Conservation (phyloP, 2,329 filamentous ascomycete species). For the Alternaria conjuncta region DNA sequence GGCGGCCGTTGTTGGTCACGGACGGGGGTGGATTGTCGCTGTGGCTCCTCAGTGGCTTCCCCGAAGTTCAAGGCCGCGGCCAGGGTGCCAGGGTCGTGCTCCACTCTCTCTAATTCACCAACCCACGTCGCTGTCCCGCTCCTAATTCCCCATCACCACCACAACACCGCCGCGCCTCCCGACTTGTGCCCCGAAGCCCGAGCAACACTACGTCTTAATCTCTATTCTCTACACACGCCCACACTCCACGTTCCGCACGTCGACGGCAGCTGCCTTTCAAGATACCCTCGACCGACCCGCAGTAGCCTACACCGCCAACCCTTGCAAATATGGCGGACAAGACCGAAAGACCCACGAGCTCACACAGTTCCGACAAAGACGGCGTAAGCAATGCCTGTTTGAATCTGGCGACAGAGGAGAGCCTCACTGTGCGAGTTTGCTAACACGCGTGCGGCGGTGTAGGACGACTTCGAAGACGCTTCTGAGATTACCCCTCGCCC, state of each 20-base stretch:
- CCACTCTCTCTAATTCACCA: constrained; percentile 22
- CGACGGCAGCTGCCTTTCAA: constrained; percentile 24
- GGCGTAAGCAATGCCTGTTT: constrained; percentile 25
- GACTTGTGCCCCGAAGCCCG: constrained; percentile 1
- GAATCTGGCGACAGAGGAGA: neutral
- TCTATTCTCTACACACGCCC: constrained; percentile 5
- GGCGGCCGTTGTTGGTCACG: neutral
- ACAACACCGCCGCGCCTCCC: neutral
- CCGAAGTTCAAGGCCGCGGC: constrained; percentile 7
- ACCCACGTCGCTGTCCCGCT: constrained; percentile 15
- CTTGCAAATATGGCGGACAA: constrained; percentile 30
- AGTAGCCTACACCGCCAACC: constrained; percentile 16
- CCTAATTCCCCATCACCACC: constrained; percentile 14
- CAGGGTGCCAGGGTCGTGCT: constrained; percentile 15
- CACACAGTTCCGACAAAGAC: constrained; percentile 41
- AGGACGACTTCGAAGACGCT: constrained; percentile 86
- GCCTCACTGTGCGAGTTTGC: constrained; percentile 4
- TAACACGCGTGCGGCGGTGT: constrained; percentile 21
- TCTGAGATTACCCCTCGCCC: constrained; percentile 61
- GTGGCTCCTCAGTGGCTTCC: constrained; percentile 18
- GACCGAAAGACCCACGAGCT: constrained; percentile 37
- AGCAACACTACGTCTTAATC: constrained; percentile 8
- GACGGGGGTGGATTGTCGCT: neutral
- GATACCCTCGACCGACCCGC: constrained; percentile 10
- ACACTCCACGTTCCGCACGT: constrained; percentile 7